phyloP scores from a whole-genome alignment of 2,329 filamentous ascomycete genomes.

The Macrophomina pseudophaseolina region DNA sequence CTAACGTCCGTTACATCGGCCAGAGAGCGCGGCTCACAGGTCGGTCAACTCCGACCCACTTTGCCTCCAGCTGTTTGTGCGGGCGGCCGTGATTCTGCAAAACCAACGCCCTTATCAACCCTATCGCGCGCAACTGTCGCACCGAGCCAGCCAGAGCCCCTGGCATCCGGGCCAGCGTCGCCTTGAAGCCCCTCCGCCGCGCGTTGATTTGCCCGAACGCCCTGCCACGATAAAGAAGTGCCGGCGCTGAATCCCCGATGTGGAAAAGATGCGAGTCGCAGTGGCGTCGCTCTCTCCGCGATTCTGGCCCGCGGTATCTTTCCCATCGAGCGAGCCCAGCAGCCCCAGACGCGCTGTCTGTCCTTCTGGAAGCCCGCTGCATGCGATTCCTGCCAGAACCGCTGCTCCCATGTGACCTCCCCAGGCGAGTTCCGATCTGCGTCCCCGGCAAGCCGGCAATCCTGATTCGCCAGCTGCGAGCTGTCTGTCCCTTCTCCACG shows the following conservation, averaged over 20 bases:
- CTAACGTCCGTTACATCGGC: slow-evolving; percentile 23
- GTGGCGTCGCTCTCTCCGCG: slow-evolving; percentile 16
- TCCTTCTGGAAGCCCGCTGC: slow-evolving; percentile 18
- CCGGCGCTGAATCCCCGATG: slow-evolving; percentile 17
- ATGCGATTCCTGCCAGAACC: slow-evolving; percentile 2
- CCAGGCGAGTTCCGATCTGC: slow-evolving; percentile 13
- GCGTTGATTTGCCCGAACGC: slow-evolving; percentile 10
- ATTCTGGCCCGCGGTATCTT: slow-evolving; percentile 22
- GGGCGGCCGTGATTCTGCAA: slow-evolving; percentile 3
- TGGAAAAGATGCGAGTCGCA: background rate
- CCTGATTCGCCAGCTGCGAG: slow-evolving; percentile 5
- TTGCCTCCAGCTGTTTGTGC: background rate
- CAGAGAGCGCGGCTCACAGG: background rate
- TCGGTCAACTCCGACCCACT: slow-evolving; percentile 17
- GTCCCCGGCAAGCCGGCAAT: background rate
- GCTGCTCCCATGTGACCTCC: background rate
- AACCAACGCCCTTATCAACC: slow-evolving; percentile 11
- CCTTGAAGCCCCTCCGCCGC: background rate
- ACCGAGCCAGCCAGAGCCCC: slow-evolving; percentile 5
- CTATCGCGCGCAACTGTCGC: slow-evolving; percentile 1
- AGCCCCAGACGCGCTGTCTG: background rate
- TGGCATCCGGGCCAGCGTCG: background rate
- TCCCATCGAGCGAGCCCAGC: background rate
- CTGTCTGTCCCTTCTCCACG: background rate
- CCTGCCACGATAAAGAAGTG: slow-evolving; percentile 11